A percentile compares a stretch with the other conserved stretches of the same genome.
Conservation (phyloP, 139 green algal species). For the Haematococcus sp. region DNA sequence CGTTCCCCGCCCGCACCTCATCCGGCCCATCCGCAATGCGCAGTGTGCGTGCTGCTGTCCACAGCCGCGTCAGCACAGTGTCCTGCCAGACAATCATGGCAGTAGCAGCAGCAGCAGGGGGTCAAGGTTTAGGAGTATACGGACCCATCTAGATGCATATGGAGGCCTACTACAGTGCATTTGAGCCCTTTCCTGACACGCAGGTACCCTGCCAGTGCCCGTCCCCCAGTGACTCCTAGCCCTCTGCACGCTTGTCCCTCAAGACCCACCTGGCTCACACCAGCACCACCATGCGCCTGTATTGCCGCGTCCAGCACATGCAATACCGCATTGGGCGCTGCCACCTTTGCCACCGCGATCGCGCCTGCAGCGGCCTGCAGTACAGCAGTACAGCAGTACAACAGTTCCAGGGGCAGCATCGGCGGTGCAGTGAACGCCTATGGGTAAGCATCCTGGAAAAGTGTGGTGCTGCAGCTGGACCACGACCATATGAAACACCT, state of each 20-base stretch:
- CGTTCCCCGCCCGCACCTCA: conserved; percentile 75
- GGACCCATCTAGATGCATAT: not conserved
- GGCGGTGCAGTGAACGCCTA: too few relatives aligned
- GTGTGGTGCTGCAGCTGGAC: too few relatives aligned
- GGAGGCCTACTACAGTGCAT: not conserved
- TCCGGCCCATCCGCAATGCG: conserved; percentile 96
- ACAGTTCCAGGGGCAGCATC: too few relatives aligned
- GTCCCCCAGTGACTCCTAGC: too few relatives aligned
- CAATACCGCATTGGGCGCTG: conserved; percentile 75
- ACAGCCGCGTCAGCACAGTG: conserved; percentile 82
- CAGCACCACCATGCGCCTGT: conserved; percentile 83
- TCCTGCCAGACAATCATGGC: too few relatives aligned
- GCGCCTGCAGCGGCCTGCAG: conserved; percentile 58
- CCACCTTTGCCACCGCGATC: conserved; percentile 90
- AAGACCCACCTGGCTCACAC: conserved; percentile 59
- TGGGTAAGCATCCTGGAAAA: too few relatives aligned
- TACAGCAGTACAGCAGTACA: too few relatives aligned
- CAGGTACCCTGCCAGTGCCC: too few relatives aligned
- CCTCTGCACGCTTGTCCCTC: too few relatives aligned
- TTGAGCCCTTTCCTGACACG: too few relatives aligned
- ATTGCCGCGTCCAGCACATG: conserved; percentile 83
- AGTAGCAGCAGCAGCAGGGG: not conserved
- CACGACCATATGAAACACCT: too few relatives aligned
- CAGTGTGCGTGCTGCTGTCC: conserved; percentile 82
- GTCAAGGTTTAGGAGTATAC: not conserved